Conservation (phyloP, 2,329 filamentous ascomycete species). For the Exophiala oligosperma region DNA sequence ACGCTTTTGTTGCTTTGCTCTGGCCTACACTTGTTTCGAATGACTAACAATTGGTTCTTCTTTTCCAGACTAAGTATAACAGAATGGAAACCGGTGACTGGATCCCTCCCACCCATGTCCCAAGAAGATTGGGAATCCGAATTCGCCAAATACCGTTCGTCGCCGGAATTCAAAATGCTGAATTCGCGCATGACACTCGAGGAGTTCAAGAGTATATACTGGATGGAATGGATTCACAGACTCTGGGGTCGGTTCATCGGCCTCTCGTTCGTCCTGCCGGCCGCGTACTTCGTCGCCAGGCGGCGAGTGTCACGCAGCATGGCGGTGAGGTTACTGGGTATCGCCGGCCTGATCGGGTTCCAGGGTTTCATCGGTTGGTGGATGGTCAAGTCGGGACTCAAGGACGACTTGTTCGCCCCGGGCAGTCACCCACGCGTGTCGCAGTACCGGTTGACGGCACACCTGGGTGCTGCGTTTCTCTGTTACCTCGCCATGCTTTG, state of each 20-base stretch:
- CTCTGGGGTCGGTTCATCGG: conserved; percentile 93
- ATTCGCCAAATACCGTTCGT: conserved; percentile 87
- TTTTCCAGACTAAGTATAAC: conserved; percentile 82
- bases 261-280: conserved; percentile 82
- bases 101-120: conserved; percentile 79
- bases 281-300: conserved; percentile 81
- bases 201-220: conserved; percentile 99
- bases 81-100: conserved; percentile 97
- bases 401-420: conserved; percentile 90
- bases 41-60: conserved; percentile 5
- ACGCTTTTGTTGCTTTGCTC: not conserved
- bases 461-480: conserved; percentile 85
- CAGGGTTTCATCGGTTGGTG: conserved; percentile 97
- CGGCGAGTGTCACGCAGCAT: conserved; percentile 76
- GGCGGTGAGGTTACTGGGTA: conserved; percentile 75
- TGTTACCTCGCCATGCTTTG: conserved; percentile 95
- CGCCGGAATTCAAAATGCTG: conserved; percentile 87
- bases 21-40: too few relatives aligned
- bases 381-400: conserved; percentile 98
- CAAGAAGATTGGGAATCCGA: conserved; percentile 84
- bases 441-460: conserved; percentile 88
- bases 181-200: conserved; percentile 90
- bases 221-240: conserved; percentile 97
- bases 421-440: conserved; percentile 89
- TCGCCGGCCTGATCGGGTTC: conserved; percentile 86